Conservation (phyloP, 129 eudicot genomes). For the Sambucus nigra region DNA sequence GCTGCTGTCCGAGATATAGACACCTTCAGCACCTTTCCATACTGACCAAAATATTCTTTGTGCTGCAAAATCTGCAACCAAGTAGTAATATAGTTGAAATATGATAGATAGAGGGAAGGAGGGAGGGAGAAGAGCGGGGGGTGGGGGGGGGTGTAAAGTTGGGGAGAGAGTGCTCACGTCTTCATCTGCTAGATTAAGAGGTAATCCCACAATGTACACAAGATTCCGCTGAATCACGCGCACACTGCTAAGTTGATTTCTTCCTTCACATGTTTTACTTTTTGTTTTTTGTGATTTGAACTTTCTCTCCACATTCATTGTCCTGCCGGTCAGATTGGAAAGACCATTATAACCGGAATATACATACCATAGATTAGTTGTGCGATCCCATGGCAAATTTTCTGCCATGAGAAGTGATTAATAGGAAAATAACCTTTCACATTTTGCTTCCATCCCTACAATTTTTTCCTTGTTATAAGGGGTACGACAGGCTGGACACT, state of each 20-base stretch:
- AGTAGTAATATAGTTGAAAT: constrained; percentile 2
- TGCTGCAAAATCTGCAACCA: constrained; percentile 39
- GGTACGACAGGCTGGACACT: constrained; percentile 66
- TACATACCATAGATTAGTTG: background rate
- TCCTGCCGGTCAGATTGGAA: constrained; percentile 12
- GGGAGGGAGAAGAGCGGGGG: constrained; percentile 1
- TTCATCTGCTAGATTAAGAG: constrained; percentile 55
- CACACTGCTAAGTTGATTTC: constrained; percentile 45
- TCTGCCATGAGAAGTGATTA: background rate
- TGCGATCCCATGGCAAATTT: background rate
- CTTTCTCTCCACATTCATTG: constrained; percentile 36
- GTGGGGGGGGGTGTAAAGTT: background rate
- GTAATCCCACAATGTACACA: constrained; percentile 47
- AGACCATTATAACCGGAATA: background rate
- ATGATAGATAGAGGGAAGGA: background rate
- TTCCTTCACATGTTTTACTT: constrained; percentile 35
- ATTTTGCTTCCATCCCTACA: constrained; percentile 36
- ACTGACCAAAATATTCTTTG: constrained; percentile 47
- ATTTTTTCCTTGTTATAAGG: constrained; percentile 57
- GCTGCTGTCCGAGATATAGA: constrained; percentile 57
- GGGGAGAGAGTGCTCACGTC: constrained; percentile 25
- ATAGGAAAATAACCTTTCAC: constrained; percentile 29
- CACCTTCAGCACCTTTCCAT: constrained; percentile 52
- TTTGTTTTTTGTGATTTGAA: constrained; percentile 44
- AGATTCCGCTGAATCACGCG: constrained; percentile 57